These are phyloP conservation scores for Athelia psychrophila DNA, from an alignment of 1,284 basidiomycete genomes.

Conservation along the genomic window DNA sequence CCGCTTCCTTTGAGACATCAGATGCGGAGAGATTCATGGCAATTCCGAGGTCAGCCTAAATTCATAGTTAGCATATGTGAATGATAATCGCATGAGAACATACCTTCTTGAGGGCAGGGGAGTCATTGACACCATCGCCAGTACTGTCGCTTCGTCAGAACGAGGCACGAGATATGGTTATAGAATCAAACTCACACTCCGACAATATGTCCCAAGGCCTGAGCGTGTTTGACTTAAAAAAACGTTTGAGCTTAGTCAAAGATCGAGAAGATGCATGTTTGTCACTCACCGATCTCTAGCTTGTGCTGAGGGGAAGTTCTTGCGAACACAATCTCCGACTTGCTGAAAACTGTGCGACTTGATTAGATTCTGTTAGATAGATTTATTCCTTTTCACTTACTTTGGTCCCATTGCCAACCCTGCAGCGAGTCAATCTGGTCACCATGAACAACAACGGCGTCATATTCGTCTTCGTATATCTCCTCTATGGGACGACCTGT, in stretches of 20 bases:
- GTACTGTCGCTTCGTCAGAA: constrained; percentile 33
- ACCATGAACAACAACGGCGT: constrained; percentile 63
- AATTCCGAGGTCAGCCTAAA: constrained; percentile 64
- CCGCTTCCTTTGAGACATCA: constrained; percentile 72
- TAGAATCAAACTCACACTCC: constrained; percentile 51
- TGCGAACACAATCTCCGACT: constrained; percentile 70
- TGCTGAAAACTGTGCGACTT: constrained; percentile 47
- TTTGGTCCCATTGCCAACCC: constrained; percentile 71
- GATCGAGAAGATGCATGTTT: not conserved
- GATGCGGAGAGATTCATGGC: constrained; percentile 75
- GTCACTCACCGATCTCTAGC: constrained; percentile 58
- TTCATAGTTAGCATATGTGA: not conserved
- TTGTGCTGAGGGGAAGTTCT: constrained; percentile 72
- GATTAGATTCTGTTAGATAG: constrained; percentile 5
- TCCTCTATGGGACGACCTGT: constrained; percentile 53
- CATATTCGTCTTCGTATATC: constrained; percentile 66
- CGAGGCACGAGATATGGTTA: constrained; percentile 3
- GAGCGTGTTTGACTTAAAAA: constrained; percentile 58
- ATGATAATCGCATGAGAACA: not conserved
- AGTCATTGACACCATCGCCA: constrained; percentile 71
- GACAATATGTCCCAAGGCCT: constrained; percentile 67
- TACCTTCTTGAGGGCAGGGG: constrained; percentile 64
- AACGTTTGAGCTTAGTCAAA: not conserved
- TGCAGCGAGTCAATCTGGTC: constrained; percentile 61
- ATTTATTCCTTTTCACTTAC: constrained; percentile 29